Evolutionary conservation across 176 grass and related monocot species (phyloP), one percentile per base, ranked within the genome.

Genomic region (Zoysia japonica): DNA sequence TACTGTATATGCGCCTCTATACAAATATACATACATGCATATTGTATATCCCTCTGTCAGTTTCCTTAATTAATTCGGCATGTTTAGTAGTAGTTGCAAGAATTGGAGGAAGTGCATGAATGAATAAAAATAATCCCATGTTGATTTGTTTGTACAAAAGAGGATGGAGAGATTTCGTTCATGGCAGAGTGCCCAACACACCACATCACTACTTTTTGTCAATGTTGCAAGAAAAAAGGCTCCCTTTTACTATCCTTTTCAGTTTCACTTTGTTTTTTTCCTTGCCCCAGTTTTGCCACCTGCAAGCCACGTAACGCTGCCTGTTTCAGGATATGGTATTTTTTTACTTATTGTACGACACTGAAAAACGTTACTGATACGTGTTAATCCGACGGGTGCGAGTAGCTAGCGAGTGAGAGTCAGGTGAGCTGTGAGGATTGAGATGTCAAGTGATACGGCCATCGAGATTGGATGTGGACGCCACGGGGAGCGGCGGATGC

Each of bases 111-210:
- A 14, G 37, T 20, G 17, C 20, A 11, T 61, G 59, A n/a, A 1
- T 8, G 42, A 17, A 79, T 79, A 68, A 79, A 56, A 68, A 45
- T 68, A 68, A 53, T 78, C 63, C 11, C 19, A 61, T 68, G 50
- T 68, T 79, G 64, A 35, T 79, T 56, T 42, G 13, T 66, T 45
- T 51, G n/a, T 65, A 42, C 52, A 42, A 51, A 53, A 19, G 39
- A 51, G 64, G 44, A 42, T 48, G 4, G 13, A 3, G 17, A 2
- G 39, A 28, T 8, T 65, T 79, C 16, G 16, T n/a, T n/a, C 38
- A 16, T 45, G 17, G 77, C 64, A 79, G 37, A 45, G n/a, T 79
- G 49, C 46, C 54, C 15, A 19, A 17, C 4, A 12, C 11, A 19
- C 13, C 39, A 59, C 52, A n/a, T 41, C 9, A 15, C 43, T 15